phyloP scores from a whole-genome alignment of 257 asterid species.

The Plantago elongata region DNA sequence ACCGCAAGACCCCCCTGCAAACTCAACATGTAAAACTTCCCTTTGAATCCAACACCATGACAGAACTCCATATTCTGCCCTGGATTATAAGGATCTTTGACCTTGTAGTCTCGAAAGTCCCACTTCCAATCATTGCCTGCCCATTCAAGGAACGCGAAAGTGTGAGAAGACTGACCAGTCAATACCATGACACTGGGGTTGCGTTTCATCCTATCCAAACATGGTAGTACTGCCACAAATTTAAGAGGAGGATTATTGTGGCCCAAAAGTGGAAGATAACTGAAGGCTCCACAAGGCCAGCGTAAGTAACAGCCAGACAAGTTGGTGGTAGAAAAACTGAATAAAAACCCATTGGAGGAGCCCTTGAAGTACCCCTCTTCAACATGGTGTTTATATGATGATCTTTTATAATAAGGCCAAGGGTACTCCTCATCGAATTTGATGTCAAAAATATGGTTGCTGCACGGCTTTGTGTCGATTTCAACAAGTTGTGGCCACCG shows the following conservation, averaged over 20 bases:
- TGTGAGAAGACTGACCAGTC: not conserved
- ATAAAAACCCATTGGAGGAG: slow-evolving; percentile 6
- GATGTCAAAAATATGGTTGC: not conserved
- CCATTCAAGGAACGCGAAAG: not conserved
- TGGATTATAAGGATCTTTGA: slow-evolving; percentile 20
- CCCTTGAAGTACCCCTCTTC: slow-evolving; percentile 8
- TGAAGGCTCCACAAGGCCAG: not conserved
- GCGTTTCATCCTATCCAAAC: not conserved
- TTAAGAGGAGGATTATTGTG: slow-evolving; percentile 4
- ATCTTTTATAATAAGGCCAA: not conserved
- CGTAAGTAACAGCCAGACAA: not conserved
- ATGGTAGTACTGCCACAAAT: slow-evolving; percentile 15
- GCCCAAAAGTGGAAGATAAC: not conserved
- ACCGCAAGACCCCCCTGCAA: slow-evolving; percentile 15
- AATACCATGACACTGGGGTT: slow-evolving; percentile 1
- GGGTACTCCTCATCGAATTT: too few relatives aligned
- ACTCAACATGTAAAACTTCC: slow-evolving; percentile 25
- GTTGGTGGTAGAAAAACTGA: not conserved
- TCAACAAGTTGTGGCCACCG: slow-evolving; percentile 18
- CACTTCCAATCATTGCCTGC: not conserved
- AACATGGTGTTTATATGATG: not conserved
- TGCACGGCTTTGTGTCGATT: not conserved
- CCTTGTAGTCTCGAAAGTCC: not conserved
- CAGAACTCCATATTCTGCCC: slow-evolving; percentile 17
- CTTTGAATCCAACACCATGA: slow-evolving; percentile 16